Base-by-base conservation (phyloP, 2,329 filamentous ascomycete species). In the Magnaporthales sp. region DNA sequence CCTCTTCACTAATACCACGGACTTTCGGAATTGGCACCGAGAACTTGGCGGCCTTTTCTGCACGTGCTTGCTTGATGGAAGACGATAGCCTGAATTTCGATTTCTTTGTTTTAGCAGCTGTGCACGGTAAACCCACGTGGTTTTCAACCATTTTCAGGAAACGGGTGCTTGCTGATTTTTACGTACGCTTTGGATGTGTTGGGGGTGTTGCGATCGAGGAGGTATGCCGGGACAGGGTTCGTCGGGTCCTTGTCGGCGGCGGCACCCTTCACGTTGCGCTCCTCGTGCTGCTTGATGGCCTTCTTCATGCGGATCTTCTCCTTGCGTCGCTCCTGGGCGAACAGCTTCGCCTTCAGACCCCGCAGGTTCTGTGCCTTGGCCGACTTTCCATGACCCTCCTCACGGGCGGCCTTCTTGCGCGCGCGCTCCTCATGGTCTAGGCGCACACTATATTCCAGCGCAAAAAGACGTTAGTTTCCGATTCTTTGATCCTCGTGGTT, bases 241-340 rank as follows among this genome's bases (percentile, higher is more conserved):
- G 85, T 87, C 29, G 88, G 88, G 68, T 93, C 91, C 78, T 95
- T 91, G 73, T 90, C 86, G 71, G 91, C 88, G 66, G 89, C 89
- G 32, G 86, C 82, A 9, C 91, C 91, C 81, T 98, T 97, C 83
- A 98, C 89, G 76, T 97, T 96, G 80, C 92, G 89, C 83, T 97
- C 92, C 80, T 99, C 95, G 82, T 97, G 92, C 61, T 92, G 91
- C 80, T 91, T 92, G 86, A 99, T 96, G 75, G 89, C 83, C 85
- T 97, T 96, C 80, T 90, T 91, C 90, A 97, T 93, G 85, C 96
- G 92, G 77, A 97, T 96, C 89, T 99, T 99, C 84, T 99, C 93
- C 78, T 93, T 91, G 82, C 93, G 91, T 29, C 95, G 88, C 84
- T 93, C 92, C 86, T 98, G 89, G 78, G 94, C 90, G 82, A 95